Conservation (phyloP, 441 rosid species). For the Gossypium gossypioides region DNA sequence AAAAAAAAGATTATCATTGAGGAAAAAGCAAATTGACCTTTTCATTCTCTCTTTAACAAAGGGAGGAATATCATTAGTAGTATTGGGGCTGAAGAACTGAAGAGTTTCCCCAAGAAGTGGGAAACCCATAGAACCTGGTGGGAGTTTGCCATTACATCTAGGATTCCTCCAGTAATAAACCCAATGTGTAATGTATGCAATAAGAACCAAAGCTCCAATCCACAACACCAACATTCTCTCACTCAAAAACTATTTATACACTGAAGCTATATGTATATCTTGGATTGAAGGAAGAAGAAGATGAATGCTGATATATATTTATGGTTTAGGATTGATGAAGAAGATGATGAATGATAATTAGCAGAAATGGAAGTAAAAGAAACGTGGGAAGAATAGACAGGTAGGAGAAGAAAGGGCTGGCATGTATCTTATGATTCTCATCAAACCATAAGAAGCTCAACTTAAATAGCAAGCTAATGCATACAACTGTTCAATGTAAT, state of each 20-base stretch:
- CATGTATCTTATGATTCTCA: constrained; percentile 31
- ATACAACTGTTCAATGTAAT: constrained; percentile 21
- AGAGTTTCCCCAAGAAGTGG: constrained; percentile 80
- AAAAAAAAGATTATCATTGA: not conserved
- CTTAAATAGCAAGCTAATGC: constrained; percentile 48
- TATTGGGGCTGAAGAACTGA: constrained; percentile 56
- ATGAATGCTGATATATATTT: not conserved
- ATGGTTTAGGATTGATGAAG: not conserved
- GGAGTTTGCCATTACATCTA: constrained; percentile 69
- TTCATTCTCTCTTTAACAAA: constrained; percentile 60
- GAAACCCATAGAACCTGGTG: constrained; percentile 87
- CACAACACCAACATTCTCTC: constrained; percentile 41
- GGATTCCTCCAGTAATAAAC: constrained; percentile 68
- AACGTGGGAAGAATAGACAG: constrained; percentile 35
- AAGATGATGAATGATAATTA: constrained; percentile 14
- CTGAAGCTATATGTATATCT: not conserved
- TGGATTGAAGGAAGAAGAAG: constrained; percentile 10
- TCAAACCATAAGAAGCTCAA: constrained; percentile 25
- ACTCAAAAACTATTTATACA: constrained; percentile 4
- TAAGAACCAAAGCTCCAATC: constrained; percentile 31
- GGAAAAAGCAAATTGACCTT: constrained; percentile 30
- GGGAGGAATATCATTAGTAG: constrained; percentile 48
- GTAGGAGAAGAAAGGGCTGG: constrained; percentile 41
- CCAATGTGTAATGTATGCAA: constrained; percentile 43
- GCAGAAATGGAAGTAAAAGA: constrained; percentile 20